Evolutionary conservation across 805 yeast species (phyloP), one percentile per base, ranked within the genome.

Genomic region (Lipomyces sp.): DNA sequence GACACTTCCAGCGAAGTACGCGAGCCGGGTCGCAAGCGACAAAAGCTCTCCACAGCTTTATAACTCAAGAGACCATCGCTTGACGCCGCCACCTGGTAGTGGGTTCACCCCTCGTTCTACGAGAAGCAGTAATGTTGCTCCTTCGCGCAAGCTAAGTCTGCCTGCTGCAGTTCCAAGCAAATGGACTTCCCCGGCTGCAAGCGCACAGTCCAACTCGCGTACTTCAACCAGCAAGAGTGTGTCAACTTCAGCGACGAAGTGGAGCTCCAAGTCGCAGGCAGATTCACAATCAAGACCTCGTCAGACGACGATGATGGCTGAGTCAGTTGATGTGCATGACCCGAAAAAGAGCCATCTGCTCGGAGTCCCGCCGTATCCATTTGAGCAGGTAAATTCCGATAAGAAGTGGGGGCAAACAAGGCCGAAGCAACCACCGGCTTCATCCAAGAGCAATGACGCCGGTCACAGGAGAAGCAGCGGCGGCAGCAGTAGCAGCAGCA

Each of bases 331-430:
- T 19, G 47, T 47, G n/a, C 19, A 19, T n/a, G 49, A 49, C 4
- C 42, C 49, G 11, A 24, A 47, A 2, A 32, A 10, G 18, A 26
- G 29, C 29, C 33, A 29, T 5, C 35, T 26, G 6, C 41, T 50
- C 5, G 43, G 33, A 21, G 32, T 55, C 3, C 59, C 59, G 2
- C 57, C 59, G 11, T 55, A 36, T 31, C 59, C 59, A 21, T 55
- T 55, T 24, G 38, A 43, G 36, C 58, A 55, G 34, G 45, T 51
- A n/a, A 51, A 51, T 32, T 14, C 45, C 16, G 37, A 22, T 14
- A 31, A 50, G 23, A 11, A 35, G 13, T 40, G 49, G 54, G 14
- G 40, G 19, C 49, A n/a, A n/a, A n/a, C n/a, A n/a, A n/a, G n/a
- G n/a, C n/a, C n/a, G n/a, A n/a, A n/a, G n/a, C n/a, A n/a, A n/a